Conservation (phyloP, 805 yeast genomes). For the Yarrowia porcina region DNA sequence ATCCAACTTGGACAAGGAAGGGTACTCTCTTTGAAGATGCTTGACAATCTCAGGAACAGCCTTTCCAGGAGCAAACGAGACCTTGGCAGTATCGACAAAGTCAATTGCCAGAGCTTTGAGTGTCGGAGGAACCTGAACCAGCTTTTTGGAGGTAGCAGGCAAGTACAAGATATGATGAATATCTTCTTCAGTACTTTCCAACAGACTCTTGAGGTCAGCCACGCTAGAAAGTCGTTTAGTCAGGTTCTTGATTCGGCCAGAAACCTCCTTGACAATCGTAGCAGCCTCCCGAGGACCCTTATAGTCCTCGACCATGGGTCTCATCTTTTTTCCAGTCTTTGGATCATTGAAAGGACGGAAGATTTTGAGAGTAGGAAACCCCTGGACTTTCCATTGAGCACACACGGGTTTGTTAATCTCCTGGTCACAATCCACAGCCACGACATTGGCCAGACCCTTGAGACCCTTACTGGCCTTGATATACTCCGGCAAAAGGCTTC, state of each 20-base stretch:
- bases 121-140: constrained; percentile 52
- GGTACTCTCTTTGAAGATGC: constrained; percentile 22
- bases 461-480: constrained; percentile 60
- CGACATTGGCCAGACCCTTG: constrained; percentile 43
- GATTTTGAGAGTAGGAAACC: constrained; percentile 80
- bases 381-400: constrained; percentile 58
- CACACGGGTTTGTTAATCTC: constrained; percentile 67
- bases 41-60: constrained; percentile 42
- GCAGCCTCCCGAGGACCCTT: constrained; percentile 35
- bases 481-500: constrained; percentile 59
- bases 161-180: neutral
- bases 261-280: constrained; percentile 34
- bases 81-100: constrained; percentile 15
- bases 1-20: constrained; percentile 10
- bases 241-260: constrained; percentile 33
- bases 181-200: neutral
- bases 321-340: constrained; percentile 13
- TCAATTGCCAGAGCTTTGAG: constrained; percentile 60
- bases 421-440: constrained; percentile 81
- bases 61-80: constrained; percentile 47
- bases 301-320: constrained; percentile 35
- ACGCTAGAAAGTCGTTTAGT: constrained; percentile 5
- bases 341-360: constrained; percentile 72
- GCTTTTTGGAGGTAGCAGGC: constrained; percentile 33
- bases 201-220: neutral